phyloP scores from a whole-genome alignment of 371 early-diverging fungal genomes.

The Vairimorpha necatrix region DNA sequence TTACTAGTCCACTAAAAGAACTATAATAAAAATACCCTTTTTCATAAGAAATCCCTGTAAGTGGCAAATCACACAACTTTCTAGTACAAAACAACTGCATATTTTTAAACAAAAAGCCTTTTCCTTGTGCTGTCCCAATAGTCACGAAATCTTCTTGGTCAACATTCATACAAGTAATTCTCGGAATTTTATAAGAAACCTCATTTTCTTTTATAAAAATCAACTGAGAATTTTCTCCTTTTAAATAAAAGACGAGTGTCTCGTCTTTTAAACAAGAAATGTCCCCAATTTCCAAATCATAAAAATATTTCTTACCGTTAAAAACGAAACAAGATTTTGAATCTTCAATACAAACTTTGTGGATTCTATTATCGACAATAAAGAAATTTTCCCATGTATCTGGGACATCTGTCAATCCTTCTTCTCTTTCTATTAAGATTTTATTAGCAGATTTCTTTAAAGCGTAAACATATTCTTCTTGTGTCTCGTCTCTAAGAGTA shows the following conservation, averaged over 20 bases:
- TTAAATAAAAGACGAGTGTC: slow-evolving; percentile 25
- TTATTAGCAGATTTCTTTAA: not conserved
- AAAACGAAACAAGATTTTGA: slow-evolving; percentile 34
- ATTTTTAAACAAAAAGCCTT: slow-evolving; percentile 24
- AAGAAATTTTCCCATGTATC: slow-evolving; percentile 42
- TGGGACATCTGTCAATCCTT: slow-evolving; percentile 12
- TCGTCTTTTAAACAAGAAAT: slow-evolving; percentile 6
- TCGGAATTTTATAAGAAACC: slow-evolving; percentile 20
- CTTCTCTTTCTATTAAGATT: slow-evolving; percentile 17
- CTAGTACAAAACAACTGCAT: not conserved
- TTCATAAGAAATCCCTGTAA: slow-evolving; percentile 48
- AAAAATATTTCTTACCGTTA: slow-evolving; percentile 34
- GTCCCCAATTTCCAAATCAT: slow-evolving; percentile 31
- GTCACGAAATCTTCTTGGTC: not conserved
- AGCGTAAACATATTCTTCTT: slow-evolving; percentile 39
- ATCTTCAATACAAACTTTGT: slow-evolving; percentile 38
- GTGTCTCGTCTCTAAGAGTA: not conserved
- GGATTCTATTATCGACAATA: slow-evolving; percentile 22
- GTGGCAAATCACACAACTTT: slow-evolving; percentile 40
- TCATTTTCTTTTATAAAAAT: slow-evolving; percentile 15
- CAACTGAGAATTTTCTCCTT: slow-evolving; percentile 13
- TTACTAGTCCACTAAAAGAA: slow-evolving; percentile 43
- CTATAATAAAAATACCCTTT: slow-evolving; percentile 36
- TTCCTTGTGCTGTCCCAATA: slow-evolving; percentile 42
- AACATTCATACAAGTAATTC: slow-evolving; percentile 41